Evolutionary conservation across 352 stramenopile species (phyloP), one percentile per base, ranked within the genome.

Genomic region (Globisporangium emineosum): DNA sequence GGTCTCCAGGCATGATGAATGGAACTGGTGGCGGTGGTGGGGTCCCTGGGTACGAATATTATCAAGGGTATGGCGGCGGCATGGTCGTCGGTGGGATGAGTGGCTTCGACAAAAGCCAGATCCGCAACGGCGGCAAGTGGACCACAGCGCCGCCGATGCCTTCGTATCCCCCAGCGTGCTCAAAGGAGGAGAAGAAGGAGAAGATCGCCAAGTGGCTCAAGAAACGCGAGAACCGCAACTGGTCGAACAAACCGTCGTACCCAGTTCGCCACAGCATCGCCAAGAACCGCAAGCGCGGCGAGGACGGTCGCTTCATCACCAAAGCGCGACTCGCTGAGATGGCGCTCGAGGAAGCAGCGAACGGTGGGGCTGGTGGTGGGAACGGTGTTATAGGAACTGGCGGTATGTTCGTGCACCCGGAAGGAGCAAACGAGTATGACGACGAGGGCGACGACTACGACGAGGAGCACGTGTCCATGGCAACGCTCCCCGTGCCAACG

Each of bases 161-260:
- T 29, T 89, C 83, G 62, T 92, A 89, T 51, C 83, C 83, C 23
- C 81, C 81, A 12, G 74, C 84, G 43, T 93, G 83, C 57, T 93
- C 85, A 0, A 86, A 86, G 53, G 83, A 93, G 64, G 85, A 93
- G 62, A 93, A 92, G 70, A 91, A 88, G 57, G 83, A 90, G 69
- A 91, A 91, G 67, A 91, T 93, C 54, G 79, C 81, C 5, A 83
- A 82, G 58, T 93, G 85, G 85, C 70, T 93, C 61, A 92, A 90
- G 71, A 93, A 93, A 64, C 83, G 85, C 35, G 85, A 90, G 68
- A 86, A 84, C 64, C 81, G 85, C 25, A 92, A 93, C 71, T 93
- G 83, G 83, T 91, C 82, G 27, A 93, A 90, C 68, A 93, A 93
- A 52, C 83, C 85, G 27, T 93, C 85, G 45, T 93, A 93, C 59